phyloP scores from a whole-genome alignment of 2,329 filamentous ascomycete species.

The Fusarium hainanense region DNA sequence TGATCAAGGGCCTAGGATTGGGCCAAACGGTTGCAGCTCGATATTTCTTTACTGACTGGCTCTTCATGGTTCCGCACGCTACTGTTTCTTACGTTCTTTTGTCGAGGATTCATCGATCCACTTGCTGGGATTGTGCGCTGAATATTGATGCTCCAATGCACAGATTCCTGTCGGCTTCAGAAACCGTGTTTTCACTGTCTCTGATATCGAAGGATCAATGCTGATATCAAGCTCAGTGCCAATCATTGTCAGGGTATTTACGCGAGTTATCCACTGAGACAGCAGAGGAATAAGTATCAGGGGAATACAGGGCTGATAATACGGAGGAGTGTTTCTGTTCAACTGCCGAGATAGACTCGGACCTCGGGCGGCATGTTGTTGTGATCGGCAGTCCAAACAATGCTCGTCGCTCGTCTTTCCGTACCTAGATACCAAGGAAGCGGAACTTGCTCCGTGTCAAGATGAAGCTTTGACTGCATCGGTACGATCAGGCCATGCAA shows the following conservation, averaged over 20 bases:
- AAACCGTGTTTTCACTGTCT: neutral
- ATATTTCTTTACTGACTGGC: slow-evolving; percentile 2
- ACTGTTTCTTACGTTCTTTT: neutral
- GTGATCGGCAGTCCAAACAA: slow-evolving; percentile 18
- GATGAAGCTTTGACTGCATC: neutral
- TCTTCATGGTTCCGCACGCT: neutral
- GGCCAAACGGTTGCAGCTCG: slow-evolving; percentile 23
- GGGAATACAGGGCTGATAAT: neutral
- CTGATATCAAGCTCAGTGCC: neutral
- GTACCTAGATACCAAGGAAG: neutral
- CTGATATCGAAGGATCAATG: slow-evolving; percentile 8
- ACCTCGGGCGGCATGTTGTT: slow-evolving; percentile 19
- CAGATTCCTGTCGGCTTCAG: slow-evolving; percentile 12
- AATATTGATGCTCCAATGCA: slow-evolving; percentile 10
- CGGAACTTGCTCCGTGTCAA: neutral
- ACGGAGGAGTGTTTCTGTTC: neutral
- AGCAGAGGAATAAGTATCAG: neutral
- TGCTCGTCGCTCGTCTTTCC: neutral
- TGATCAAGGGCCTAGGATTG: slow-evolving; percentile 3
- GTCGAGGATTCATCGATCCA: slow-evolving; percentile 7
- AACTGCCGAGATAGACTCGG: slow-evolving; percentile 24
- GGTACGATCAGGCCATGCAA: neutral
- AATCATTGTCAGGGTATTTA: neutral
- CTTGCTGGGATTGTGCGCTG: slow-evolving; percentile 3
- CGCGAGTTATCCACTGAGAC: neutral